phyloP scores from a whole-genome alignment of 2,329 filamentous ascomycete genomes.

The Claviceps capensis region DNA sequence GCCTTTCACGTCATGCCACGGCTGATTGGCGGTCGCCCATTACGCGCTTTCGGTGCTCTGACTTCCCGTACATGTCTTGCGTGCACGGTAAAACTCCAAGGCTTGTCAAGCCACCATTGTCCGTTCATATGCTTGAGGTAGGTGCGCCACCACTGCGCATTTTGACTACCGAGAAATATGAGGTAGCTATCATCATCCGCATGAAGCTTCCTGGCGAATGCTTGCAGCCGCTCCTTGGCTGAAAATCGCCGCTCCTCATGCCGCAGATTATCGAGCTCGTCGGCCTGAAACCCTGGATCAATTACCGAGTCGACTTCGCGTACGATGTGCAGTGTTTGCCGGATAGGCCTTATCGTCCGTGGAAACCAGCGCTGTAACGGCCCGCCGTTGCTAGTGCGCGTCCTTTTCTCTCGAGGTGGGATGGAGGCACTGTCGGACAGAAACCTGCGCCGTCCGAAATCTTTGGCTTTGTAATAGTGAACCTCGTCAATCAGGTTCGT shows the following conservation, averaged over 20 bases:
- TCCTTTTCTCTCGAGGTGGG: conserved; percentile 11
- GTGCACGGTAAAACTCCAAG: conserved; percentile 13
- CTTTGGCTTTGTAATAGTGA: conserved; percentile 16
- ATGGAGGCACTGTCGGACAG: conserved; percentile 3
- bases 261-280: conserved; percentile 12
- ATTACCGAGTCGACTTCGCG: conserved; percentile 14
- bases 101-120: conserved; percentile 16
- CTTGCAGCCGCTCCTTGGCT: conserved; percentile 11
- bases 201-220: conserved; percentile 11
- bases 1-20: not conserved
- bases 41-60: not conserved
- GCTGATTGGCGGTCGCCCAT: not conserved
- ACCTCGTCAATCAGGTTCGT: conserved; percentile 17
- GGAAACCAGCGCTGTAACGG: conserved; percentile 12
- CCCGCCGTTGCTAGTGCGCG: conserved; percentile 9
- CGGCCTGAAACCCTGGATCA: conserved; percentile 14
- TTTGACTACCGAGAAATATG: conserved; percentile 14
- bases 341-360: conserved; percentile 10
- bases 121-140: conserved; percentile 13
- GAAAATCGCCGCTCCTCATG: conserved; percentile 10
- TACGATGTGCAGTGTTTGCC: conserved; percentile 15
- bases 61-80: conserved; percentile 5
- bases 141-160: conserved; percentile 15
- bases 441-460: conserved; percentile 12
- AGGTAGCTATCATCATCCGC: conserved; percentile 12